phyloP scores from a whole-genome alignment of 495 filamentous ascomycete species.

The Xylaria longipes region DNA sequence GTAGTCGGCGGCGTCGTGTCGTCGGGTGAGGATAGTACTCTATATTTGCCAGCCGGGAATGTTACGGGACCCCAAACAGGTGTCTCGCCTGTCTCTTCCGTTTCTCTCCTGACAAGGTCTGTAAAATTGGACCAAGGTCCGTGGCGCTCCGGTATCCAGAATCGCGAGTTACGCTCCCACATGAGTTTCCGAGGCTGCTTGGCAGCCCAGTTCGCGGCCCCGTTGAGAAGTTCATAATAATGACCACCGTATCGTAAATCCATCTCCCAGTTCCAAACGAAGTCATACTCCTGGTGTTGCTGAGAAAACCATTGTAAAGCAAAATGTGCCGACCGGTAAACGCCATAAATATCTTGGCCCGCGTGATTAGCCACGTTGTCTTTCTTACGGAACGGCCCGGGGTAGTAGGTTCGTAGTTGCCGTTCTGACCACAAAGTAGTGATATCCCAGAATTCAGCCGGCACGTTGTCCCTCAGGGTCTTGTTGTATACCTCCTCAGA shows the following conservation, averaged over 20 bases:
- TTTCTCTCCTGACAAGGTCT: slow-evolving; percentile 47
- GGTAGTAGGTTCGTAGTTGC: slow-evolving; percentile 49
- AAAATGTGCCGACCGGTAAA: slow-evolving; percentile 45
- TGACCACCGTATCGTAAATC: slow-evolving; percentile 64
- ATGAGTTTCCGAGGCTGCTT: slow-evolving; percentile 60
- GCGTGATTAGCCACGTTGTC: slow-evolving; percentile 53
- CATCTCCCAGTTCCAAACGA: slow-evolving; percentile 69
- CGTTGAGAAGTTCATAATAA: slow-evolving; percentile 60
- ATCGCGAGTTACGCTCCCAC: slow-evolving; percentile 55
- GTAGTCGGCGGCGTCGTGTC: slow-evolving; percentile 51
- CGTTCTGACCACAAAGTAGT: slow-evolving; percentile 62
- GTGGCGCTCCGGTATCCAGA: slow-evolving; percentile 54
- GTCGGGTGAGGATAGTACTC: slow-evolving; percentile 37
- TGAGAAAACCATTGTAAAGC: slow-evolving; percentile 64
- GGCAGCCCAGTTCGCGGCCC: slow-evolving; percentile 55
- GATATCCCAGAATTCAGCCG: slow-evolving; percentile 62
- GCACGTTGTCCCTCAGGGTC: slow-evolving; percentile 57
- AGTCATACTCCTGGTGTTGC: slow-evolving; percentile 64
- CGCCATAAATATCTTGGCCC: slow-evolving; percentile 46
- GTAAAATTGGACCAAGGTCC: slow-evolving; percentile 54
- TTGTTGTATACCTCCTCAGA: slow-evolving; percentile 56
- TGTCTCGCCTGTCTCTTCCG: slow-evolving; percentile 24
- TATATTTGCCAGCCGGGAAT: slow-evolving; percentile 29
- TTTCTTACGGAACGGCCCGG: slow-evolving; percentile 46
- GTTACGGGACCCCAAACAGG: slow-evolving; percentile 38